phyloP scores from a whole-genome alignment of 2,329 filamentous ascomycete genomes.

The Chalaropsis ovoidea region DNA sequence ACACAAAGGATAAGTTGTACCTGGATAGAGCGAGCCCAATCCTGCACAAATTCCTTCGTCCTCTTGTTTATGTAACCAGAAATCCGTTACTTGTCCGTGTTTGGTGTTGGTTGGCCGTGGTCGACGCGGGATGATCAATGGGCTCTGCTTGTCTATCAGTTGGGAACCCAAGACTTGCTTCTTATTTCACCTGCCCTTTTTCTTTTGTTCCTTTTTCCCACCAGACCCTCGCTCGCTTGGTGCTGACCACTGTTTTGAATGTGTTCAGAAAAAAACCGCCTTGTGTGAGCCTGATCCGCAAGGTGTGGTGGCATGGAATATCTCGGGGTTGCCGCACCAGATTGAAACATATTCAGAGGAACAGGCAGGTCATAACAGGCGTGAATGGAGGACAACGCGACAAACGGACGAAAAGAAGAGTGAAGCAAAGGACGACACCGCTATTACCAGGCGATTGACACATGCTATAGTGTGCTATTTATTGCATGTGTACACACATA shows the following conservation, averaged over 20 bases:
- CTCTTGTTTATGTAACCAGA: too few species aligned
- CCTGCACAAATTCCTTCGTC: too few species aligned
- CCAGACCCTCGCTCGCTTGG: not conserved
- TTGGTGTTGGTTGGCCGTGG: too few species aligned
- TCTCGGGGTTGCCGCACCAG: conserved; percentile 3
- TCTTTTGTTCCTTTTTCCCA: not conserved
- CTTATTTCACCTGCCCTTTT: not conserved
- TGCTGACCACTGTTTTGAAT: not conserved
- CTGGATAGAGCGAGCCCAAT: too few species aligned
- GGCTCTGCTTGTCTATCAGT: too few species aligned
- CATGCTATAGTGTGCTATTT: not conserved
- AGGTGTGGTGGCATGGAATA: conserved; percentile 3
- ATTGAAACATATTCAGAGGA: conserved; percentile 7
- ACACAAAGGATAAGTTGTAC: too few species aligned
- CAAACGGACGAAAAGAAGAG: not conserved
- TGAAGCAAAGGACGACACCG: not conserved
- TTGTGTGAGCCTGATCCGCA: not conserved
- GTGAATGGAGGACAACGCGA: not conserved
- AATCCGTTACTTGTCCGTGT: too few species aligned
- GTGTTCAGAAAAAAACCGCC: not conserved
- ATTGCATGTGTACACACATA: not conserved
- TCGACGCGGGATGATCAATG: too few species aligned
- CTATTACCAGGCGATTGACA: not conserved
- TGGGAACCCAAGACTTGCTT: too few species aligned
- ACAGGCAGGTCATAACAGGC: conserved; percentile 3